Base-by-base conservation (phyloP, 352 stramenopile species). In the Pythium sukuiense region DNA sequence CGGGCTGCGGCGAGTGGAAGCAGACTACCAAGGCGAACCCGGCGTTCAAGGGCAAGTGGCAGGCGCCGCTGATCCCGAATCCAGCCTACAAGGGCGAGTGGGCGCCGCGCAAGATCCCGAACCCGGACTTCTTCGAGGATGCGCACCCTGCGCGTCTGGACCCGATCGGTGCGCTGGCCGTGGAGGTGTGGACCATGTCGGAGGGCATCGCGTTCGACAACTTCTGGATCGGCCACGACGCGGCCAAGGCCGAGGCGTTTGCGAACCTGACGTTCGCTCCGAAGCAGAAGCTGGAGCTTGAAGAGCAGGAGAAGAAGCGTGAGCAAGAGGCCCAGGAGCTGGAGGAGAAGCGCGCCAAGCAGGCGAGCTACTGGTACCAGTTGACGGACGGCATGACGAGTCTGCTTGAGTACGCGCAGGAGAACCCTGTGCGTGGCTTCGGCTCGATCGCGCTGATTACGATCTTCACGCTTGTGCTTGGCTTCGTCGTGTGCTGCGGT, bases 181-280 rank as follows among this genome's bases (percentile, higher is more conserved):
- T 99, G 14, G 95, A 99, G 67, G 90, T 98, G 5, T 94, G 88
- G 86, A 95, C 85, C 6, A 96, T 96, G 88, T 87, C 90, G 39
- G 79, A 89, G 20, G 88, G 82, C 48, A 96, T 98, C 61, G 80
- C 77, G 35, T 98, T 98, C 64, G 92, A 98, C 68, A 98, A 98
- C 74, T 93, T 98, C 58, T 92, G 92, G 78, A 75, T 98, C 24
- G 89, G 83, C 13, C 85, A 97, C 66, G 87, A 97, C 52, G 56
- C 86, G 33, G 76, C 76, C 48, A 89, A 93, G 68, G 88, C 88
- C 0, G 77, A 89, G 61, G 76, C 81, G 59, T 96, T 96, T 70
- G 87, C 85, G 1, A 74, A 89, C 18, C 62, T 82, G 4, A 95
- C 85, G 56, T 96, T 88, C 72, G 69, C 65, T 3, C 75, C 78